Percentiles rank a stretch among this genome's conserved stretches.
These are phyloP conservation scores for Anthoceros angustus DNA, from an alignment of 225 moss, liverwort and hornwort genomes.

Conservation along the genomic window DNA sequence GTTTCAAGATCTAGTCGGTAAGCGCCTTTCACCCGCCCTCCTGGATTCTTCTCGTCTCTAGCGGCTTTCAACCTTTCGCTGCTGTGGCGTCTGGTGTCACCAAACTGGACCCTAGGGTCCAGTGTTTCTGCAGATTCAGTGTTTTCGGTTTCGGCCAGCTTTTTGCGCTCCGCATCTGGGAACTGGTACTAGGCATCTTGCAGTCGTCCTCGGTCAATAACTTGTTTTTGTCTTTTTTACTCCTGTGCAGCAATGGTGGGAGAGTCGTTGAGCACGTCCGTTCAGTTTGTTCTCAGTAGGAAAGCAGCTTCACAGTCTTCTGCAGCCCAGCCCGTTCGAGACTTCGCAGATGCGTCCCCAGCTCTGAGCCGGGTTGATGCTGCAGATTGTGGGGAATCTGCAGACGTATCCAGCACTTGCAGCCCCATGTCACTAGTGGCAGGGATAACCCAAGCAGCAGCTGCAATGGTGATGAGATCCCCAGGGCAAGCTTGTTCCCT, in stretches of 20 bases:
- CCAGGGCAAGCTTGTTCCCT: conserved; percentile 20
- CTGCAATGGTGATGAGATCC: conserved; percentile 35
- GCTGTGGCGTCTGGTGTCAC: no score
- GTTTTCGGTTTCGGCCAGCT: no score
- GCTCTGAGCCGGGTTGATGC: conserved; percentile 27
- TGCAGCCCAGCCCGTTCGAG: conserved; percentile 16
- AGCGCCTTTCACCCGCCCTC: no score
- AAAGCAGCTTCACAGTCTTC: conserved; percentile 23
- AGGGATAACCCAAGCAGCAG: conserved; percentile 35
- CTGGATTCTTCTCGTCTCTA: no score
- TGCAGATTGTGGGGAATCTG: conserved; percentile 15
- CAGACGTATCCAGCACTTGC: conserved; percentile 28
- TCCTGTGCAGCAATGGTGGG: conserved; percentile 19
- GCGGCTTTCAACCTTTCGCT: no score
- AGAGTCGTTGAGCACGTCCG: conserved; percentile 29
- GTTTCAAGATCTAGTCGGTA: no score
- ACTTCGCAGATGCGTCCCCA: conserved; percentile 18
- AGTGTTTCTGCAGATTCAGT: no score
- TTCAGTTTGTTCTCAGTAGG: conserved; percentile 12
- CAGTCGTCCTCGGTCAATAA: no score
- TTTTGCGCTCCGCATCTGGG: no score
- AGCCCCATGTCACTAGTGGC: conserved; percentile 29
- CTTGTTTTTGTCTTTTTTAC: neutral
- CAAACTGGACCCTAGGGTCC: no score
- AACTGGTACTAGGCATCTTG: no score